A percentile compares a stretch with the other conserved stretches of the same genome.
phyloP scores from a whole-genome alignment of 192 early-diverging fungal genomes.

The Spizellomyces sp. region DNA sequence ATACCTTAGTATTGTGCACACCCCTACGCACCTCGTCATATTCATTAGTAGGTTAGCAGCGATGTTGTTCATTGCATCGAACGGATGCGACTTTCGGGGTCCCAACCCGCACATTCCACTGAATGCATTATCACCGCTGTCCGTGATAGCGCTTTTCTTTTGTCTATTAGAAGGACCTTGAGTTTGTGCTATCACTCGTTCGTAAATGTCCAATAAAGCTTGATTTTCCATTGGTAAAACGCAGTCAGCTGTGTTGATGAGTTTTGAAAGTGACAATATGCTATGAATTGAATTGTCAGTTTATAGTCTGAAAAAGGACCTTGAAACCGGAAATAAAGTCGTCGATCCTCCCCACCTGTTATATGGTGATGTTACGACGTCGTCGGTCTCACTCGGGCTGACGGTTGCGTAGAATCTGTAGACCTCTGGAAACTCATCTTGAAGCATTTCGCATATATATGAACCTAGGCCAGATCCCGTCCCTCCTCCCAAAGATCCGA shows the following conservation, averaged over 20 bases:
- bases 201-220: conserved; percentile 51
- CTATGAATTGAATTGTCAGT: conserved; percentile 17
- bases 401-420: conserved; percentile 43
- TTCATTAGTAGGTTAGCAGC: conserved; percentile 61
- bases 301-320: neutral
- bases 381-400: conserved; percentile 52
- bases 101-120: conserved; percentile 34
- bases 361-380: conserved; percentile 64
- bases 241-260: conserved; percentile 51
- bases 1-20: neutral
- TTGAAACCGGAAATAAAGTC: conserved; percentile 2
- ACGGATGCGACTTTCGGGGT: conserved; percentile 33
- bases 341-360: conserved; percentile 38
- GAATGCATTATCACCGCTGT: conserved; percentile 28
- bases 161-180: conserved; percentile 6
- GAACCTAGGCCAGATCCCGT: conserved; percentile 66
- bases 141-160: conserved; percentile 27
- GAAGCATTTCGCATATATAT: conserved; percentile 37
- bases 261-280: conserved; percentile 46
- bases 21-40: conserved; percentile 47
- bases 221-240: conserved; percentile 61
- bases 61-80: conserved; percentile 64
- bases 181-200: conserved; percentile 29
- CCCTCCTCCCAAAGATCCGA: conserved; percentile 57
- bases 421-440: conserved; percentile 46